Percentiles rank a stretch among this genome's conserved stretches.
These are phyloP conservation scores for Backusella macrospora DNA, from an alignment of 192 early-diverging fungal species.

Conservation along the genomic window DNA sequence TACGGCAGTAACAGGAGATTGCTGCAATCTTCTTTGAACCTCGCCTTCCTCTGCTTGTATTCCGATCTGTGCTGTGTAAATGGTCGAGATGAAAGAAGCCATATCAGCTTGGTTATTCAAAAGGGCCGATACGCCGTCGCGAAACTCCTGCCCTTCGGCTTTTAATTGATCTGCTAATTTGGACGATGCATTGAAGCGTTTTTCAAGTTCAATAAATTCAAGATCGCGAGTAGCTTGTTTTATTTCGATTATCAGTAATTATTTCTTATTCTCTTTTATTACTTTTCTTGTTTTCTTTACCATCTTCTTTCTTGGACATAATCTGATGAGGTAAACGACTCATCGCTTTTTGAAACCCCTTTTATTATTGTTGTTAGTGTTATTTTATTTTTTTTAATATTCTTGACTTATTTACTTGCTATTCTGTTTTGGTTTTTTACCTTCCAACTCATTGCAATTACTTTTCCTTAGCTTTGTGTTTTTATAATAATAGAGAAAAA, in stretches of 20 bases:
- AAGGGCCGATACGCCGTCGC: conserved; percentile 53
- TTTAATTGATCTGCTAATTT: conserved; percentile 65
- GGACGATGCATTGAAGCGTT: conserved; percentile 63
- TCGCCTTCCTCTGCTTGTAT: conserved; percentile 55
- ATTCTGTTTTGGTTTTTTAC: background rate
- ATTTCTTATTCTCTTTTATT: background rate
- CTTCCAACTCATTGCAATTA: conserved; percentile 14
- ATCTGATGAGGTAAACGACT: conserved; percentile 79
- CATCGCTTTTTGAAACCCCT: conserved; percentile 81
- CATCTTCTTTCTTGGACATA: conserved; percentile 52
- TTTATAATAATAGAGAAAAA: background rate
- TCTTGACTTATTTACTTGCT: no score
- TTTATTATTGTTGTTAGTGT: background rate
- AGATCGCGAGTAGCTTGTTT: conserved; percentile 53
- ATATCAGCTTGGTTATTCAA: conserved; percentile 35
- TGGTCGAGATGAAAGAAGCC: conserved; percentile 22
- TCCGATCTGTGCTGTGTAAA: conserved; percentile 32
- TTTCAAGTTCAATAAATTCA: conserved; percentile 67
- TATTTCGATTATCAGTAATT: conserved; percentile 30
- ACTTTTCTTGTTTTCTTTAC: conserved; percentile 20
- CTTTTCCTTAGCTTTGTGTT: background rate
- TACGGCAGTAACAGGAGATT: conserved; percentile 44
- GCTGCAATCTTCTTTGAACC: conserved; percentile 44
- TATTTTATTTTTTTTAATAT: background rate
- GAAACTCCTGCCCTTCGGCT: conserved; percentile 69